Conservation (phyloP, 2,329 filamentous ascomycete species). For the Hirsutella minnesotensis region DNA sequence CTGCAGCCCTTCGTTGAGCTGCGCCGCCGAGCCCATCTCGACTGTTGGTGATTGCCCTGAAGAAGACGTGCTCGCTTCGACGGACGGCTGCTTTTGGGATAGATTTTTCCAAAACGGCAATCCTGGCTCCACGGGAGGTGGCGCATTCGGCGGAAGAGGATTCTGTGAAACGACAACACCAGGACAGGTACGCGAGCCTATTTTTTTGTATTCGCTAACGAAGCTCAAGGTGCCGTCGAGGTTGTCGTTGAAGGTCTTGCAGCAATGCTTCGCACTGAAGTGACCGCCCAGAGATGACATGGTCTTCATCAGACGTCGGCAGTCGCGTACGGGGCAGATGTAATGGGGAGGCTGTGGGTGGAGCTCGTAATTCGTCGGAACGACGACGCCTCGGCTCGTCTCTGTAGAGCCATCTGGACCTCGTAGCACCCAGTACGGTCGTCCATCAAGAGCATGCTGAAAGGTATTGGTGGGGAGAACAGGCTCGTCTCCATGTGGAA, state of each 20-base stretch:
- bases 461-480: too few relatives aligned
- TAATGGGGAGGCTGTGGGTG: conserved; percentile 14
- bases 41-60: background rate
- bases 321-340: conserved; percentile 26
- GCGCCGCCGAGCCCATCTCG: background rate
- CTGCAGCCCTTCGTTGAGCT: background rate
- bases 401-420: conserved; percentile 2
- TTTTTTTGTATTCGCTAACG: conserved; percentile 14
- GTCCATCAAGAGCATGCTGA: background rate
- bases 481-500: too few relatives aligned
- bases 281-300: conserved; percentile 14
- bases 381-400: conserved; percentile 15
- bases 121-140: conserved; percentile 4
- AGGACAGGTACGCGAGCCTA: conserved; percentile 9
- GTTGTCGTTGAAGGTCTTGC: conserved; percentile 25
- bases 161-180: conserved; percentile 17
- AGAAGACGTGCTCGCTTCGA: background rate
- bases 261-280: conserved; percentile 13
- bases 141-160: conserved; percentile 8
- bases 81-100: too few relatives aligned
- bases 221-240: conserved; percentile 25
- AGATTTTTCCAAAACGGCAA: background rate
- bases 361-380: conserved; percentile 20
- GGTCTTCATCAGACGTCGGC: conserved; percentile 15
- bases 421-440: background rate